A percentile compares a stretch with the other conserved stretches of the same genome.
These are phyloP conservation scores for Tetrastigma voinierianum DNA, from an alignment of 164 flowering plant species.

Conservation along the genomic window DNA sequence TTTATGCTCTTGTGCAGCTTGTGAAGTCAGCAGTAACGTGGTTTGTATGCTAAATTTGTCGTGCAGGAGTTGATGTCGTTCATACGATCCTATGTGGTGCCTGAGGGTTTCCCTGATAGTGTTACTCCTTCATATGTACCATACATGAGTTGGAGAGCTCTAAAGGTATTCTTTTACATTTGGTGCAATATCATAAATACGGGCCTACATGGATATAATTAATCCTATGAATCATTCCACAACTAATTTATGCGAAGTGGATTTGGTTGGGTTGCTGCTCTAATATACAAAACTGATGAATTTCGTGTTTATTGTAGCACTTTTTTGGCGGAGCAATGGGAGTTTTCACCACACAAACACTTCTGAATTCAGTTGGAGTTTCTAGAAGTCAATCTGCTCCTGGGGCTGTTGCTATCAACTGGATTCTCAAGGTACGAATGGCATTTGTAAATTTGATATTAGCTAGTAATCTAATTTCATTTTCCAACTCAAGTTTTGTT, in stretches of 20 bases:
- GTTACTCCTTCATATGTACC: slow-evolving; percentile 92
- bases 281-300: slow-evolving; percentile 3
- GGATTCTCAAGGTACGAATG: slow-evolving; percentile 90
- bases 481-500: no score
- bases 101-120: slow-evolving; percentile 96
- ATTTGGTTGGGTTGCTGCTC: neutral
- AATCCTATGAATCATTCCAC: neutral
- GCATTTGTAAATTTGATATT: neutral
- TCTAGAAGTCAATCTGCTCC: slow-evolving; percentile 60
- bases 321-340: slow-evolving; percentile 99
- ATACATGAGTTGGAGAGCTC: slow-evolving; percentile 95
- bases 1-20: neutral
- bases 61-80: slow-evolving; percentile 80
- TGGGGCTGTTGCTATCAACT: slow-evolving; percentile 95
- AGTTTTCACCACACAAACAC: slow-evolving; percentile 91
- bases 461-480: neutral
- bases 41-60: slow-evolving; percentile 4
- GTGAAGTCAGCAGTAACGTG: neutral
- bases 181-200: neutral
- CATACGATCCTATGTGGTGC: slow-evolving; percentile 90
- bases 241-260: neutral
- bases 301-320: slow-evolving; percentile 47
- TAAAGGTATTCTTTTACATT: slow-evolving; percentile 56
- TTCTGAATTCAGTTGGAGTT: slow-evolving; percentile 84
- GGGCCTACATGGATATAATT: neutral